A percentile compares a stretch with the other conserved stretches of the same genome.
Evolutionary conservation across 345 rosid species (phyloP).

Genomic region (Aquilaria sinensis): DNA sequence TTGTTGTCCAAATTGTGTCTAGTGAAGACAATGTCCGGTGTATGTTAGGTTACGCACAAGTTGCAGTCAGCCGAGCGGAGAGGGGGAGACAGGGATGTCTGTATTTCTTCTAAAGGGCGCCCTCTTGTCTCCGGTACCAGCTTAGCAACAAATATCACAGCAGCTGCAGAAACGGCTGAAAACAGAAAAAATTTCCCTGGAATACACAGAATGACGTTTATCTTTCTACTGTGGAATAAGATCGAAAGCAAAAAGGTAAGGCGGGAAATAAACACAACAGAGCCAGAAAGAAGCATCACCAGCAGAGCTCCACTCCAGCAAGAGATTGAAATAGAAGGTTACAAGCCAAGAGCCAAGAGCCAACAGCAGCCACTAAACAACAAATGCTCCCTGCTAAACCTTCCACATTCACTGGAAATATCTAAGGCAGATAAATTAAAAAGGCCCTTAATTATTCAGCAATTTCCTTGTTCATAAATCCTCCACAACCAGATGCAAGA

Average conservation of each 20-base stretch:
- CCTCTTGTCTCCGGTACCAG: constrained; percentile 52
- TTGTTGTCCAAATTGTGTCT: no score
- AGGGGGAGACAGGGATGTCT: constrained; percentile 10
- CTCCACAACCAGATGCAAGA: no score
- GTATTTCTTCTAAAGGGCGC: constrained; percentile 43
- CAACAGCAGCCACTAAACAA: constrained; percentile 10
- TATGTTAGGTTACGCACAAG: no score
- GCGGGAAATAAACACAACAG: neutral
- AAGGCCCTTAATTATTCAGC: no score
- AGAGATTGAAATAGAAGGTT: constrained; percentile 35
- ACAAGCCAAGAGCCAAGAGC: constrained; percentile 31
- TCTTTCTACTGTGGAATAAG: neutral
- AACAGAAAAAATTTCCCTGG: constrained; percentile 5
- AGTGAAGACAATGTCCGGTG: no score
- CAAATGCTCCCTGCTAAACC: constrained; percentile 36
- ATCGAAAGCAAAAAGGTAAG: neutral
- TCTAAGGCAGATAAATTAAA: constrained; percentile 12
- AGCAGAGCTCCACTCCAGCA: constrained; percentile 39
- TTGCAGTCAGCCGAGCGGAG: no score
- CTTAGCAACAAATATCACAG: constrained; percentile 6
- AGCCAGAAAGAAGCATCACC: constrained; percentile 9
- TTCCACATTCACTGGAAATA: constrained; percentile 44
- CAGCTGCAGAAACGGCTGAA: neutral
- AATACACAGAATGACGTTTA: neutral
- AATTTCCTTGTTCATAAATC: no score